Conservation (phyloP, 805 yeast species). For the Metschnikowia santaceciliae region DNA sequence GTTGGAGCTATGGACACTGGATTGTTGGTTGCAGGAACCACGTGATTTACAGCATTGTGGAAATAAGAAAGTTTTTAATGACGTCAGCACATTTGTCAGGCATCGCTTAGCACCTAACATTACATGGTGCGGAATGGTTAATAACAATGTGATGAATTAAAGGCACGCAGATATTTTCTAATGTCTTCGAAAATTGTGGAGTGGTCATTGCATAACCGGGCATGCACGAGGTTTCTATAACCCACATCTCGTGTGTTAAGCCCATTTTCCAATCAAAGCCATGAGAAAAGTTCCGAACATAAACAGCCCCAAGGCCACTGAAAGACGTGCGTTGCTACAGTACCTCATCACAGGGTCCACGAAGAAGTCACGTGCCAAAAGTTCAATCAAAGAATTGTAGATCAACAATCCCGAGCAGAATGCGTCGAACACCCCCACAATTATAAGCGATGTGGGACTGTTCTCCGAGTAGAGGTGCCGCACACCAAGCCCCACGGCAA, state of each 20-base stretch:
- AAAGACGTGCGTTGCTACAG: constrained; percentile 48
- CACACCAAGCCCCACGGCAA: constrained; percentile 76
- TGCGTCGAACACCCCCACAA: constrained; percentile 72
- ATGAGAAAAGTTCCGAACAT: constrained; percentile 69
- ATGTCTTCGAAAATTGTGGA: too few species aligned
- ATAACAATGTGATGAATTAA: background rate
- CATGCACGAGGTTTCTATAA: background rate
- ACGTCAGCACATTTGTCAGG: too few species aligned
- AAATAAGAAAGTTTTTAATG: too few species aligned
- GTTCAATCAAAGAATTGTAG: constrained; percentile 73
- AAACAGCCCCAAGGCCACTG: constrained; percentile 50
- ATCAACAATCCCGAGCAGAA: constrained; percentile 74
- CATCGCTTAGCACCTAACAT: too few species aligned
- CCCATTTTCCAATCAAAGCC: constrained; percentile 78
- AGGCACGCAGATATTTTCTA: background rate
- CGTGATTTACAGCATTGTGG: background rate
- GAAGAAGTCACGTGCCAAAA: constrained; percentile 74
- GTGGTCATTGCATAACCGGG: too few species aligned
- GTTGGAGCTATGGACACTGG: too few species aligned
- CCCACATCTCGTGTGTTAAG: constrained; percentile 25
- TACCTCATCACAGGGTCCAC: constrained; percentile 60
- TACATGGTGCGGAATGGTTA: too few species aligned
- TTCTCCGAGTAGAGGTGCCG: constrained; percentile 58
- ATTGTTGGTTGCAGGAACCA: background rate
- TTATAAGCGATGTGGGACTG: constrained; percentile 54